Conservation (phyloP, 2,329 filamentous ascomycete genomes). For the Penicillium polonicum region DNA sequence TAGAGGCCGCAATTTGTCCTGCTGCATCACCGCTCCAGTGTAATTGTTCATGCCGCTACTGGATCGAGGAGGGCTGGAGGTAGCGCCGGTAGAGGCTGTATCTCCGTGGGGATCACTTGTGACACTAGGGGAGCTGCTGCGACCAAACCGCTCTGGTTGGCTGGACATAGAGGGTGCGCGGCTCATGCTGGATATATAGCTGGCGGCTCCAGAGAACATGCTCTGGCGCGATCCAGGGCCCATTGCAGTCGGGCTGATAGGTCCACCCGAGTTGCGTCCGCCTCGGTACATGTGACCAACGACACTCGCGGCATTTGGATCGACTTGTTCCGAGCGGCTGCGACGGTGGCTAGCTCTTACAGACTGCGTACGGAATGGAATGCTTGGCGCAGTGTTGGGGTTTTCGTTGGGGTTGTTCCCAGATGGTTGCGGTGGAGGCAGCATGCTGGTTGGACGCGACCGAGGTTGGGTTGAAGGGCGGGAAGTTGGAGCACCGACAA, state of each 20-base stretch:
- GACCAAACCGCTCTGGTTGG: constrained; percentile 50
- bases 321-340: constrained; percentile 51
- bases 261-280: constrained; percentile 56
- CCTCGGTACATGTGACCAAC: constrained; percentile 90
- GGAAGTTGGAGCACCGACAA: constrained; percentile 47
- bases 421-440: constrained; percentile 36
- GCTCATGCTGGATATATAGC: constrained; percentile 55
- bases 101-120: constrained; percentile 50
- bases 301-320: constrained; percentile 61
- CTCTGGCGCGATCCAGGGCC: constrained; percentile 43
- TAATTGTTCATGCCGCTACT: constrained; percentile 68
- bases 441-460: constrained; percentile 48
- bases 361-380: constrained; percentile 47
- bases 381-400: constrained; percentile 49
- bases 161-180: constrained; percentile 54
- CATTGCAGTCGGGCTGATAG: constrained; percentile 53
- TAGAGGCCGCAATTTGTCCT: constrained; percentile 78
- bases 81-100: constrained; percentile 46
- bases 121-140: constrained; percentile 66
- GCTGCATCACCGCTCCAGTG: constrained; percentile 60
- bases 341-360: constrained; percentile 46
- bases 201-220: constrained; percentile 40
- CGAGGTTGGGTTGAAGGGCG: constrained; percentile 42
- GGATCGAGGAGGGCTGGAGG: constrained; percentile 60
- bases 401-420: constrained; percentile 45